Conservation (phyloP, 495 filamentous ascomycete species). For the Lasiosphaeria miniovina region DNA sequence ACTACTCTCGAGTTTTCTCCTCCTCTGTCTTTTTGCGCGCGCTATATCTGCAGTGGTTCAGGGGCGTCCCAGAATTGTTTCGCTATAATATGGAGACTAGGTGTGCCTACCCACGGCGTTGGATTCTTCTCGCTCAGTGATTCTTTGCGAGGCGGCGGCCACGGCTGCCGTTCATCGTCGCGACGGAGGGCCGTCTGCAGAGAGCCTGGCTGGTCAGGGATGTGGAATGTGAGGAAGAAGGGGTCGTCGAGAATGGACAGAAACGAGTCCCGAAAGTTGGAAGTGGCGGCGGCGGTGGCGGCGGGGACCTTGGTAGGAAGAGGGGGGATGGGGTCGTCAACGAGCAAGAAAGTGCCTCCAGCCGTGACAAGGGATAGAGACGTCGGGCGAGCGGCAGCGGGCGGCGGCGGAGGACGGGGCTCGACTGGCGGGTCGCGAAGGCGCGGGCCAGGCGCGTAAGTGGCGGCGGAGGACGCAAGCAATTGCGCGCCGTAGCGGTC, state of each 20-base stretch:
- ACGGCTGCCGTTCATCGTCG: slow-evolving; percentile 35
- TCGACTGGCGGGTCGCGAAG: neutral
- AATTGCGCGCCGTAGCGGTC: slow-evolving; percentile 14
- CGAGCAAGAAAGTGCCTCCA: slow-evolving; percentile 29
- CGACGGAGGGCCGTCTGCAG: slow-evolving; percentile 21
- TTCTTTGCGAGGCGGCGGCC: slow-evolving; percentile 41
- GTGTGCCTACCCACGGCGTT: slow-evolving; percentile 35
- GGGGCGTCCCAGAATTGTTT: neutral
- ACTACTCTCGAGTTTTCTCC: neutral
- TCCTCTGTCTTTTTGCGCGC: neutral
- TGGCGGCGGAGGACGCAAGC: slow-evolving; percentile 1
- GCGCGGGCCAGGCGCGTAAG: neutral
- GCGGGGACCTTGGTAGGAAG: too few species aligned
- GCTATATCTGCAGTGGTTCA: neutral
- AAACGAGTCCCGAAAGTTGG: slow-evolving; percentile 39
- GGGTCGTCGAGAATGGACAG: slow-evolving; percentile 46
- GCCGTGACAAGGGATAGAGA: slow-evolving; percentile 14
- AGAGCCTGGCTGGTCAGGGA: slow-evolving; percentile 14
- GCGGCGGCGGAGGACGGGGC: too few species aligned
- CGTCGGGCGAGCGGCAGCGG: slow-evolving; percentile 2
- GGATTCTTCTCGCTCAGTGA: slow-evolving; percentile 34
- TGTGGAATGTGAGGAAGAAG: slow-evolving; percentile 42
- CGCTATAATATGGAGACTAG: neutral
- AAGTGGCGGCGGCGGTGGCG: slow-evolving; percentile 17
- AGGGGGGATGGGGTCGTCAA: slow-evolving; percentile 22